These are phyloP conservation scores for Hypocreales sp. DNA, from an alignment of 2,329 filamentous ascomycete species.

Conservation along the genomic window DNA sequence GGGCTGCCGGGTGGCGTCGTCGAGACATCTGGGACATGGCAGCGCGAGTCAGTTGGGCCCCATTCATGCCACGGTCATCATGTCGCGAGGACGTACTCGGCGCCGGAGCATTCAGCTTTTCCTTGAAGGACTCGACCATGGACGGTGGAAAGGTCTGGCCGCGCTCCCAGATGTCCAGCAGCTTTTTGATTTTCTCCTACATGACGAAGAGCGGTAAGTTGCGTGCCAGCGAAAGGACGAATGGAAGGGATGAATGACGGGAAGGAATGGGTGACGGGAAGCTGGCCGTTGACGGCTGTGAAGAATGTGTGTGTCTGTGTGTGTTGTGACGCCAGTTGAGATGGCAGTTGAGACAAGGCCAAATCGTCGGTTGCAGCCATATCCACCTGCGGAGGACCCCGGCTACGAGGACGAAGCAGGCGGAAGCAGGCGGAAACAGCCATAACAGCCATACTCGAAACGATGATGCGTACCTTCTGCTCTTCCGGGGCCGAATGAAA, in stretches of 20 bases:
- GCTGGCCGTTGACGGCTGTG: too few species aligned
- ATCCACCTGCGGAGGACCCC: too few species aligned
- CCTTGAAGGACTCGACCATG: slow-evolving; percentile 71
- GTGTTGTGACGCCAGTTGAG: too few species aligned
- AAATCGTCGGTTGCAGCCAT: too few species aligned
- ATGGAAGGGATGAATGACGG: too few species aligned
- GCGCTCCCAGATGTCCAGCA: slow-evolving; percentile 97
- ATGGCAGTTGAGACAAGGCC: too few species aligned
- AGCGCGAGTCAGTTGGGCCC: slow-evolving; percentile 1
- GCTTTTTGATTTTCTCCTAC: slow-evolving; percentile 87
- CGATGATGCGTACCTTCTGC: slow-evolving; percentile 74
- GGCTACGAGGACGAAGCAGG: too few species aligned
- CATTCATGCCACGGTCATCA: too few species aligned
- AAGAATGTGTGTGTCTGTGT: too few species aligned
- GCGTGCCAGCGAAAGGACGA: neutral
- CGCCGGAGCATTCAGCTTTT: slow-evolving; percentile 50
- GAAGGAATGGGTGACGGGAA: too few species aligned
- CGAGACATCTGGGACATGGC: slow-evolving; percentile 36
- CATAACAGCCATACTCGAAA: too few species aligned
- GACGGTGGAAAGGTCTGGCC: slow-evolving; percentile 73
- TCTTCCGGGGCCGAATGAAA: slow-evolving; percentile 74
- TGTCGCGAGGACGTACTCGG: slow-evolving; percentile 46
- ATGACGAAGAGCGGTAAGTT: slow-evolving; percentile 27
- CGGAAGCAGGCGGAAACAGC: too few species aligned
- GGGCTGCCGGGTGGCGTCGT: slow-evolving; percentile 57